A percentile compares a stretch with the other conserved stretches of the same genome.
These are phyloP conservation scores for Zygosaccharomyces siamensis DNA, from an alignment of 805 yeast species.

Conservation along the genomic window DNA sequence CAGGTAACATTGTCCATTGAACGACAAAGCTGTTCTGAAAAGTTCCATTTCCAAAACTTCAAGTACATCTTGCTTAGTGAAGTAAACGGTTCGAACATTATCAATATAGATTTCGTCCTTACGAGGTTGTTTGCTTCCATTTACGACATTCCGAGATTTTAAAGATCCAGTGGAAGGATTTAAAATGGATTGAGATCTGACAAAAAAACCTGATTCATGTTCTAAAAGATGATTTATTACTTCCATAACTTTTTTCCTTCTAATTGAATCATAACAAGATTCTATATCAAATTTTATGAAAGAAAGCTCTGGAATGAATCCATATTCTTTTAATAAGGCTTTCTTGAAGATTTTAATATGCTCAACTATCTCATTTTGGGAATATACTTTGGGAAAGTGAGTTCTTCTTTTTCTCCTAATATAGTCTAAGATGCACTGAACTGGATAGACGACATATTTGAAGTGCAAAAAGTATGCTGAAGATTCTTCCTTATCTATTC, in stretches of 20 bases:
- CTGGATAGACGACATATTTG: conserved; percentile 42
- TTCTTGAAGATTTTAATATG: conserved; percentile 38
- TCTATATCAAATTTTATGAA: conserved; percentile 70
- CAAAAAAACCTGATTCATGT: conserved; percentile 27
- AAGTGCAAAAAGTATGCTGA: conserved; percentile 35
- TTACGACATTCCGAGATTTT: conserved; percentile 17
- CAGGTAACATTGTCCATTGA: conserved; percentile 37
- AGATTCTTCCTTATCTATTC: conserved; percentile 32
- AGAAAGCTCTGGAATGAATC: conserved; percentile 36
- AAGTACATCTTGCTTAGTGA: conserved; percentile 43
- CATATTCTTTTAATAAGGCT: conserved; percentile 14
- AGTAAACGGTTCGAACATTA: conserved; percentile 32
- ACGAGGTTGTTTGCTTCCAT: conserved; percentile 14
- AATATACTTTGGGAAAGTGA: conserved; percentile 35
- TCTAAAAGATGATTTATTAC: conserved; percentile 27
- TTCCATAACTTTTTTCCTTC: conserved; percentile 40
- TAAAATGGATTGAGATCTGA: conserved; percentile 23
- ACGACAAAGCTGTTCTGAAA: conserved; percentile 42
- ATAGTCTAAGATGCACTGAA: conserved; percentile 36
- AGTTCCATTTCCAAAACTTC: conserved; percentile 49
- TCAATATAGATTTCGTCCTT: conserved; percentile 29
- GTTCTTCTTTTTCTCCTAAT: conserved; percentile 30
- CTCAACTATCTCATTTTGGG: conserved; percentile 44
- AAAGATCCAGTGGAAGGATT: conserved; percentile 18
- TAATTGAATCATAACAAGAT: conserved; percentile 71